These are phyloP conservation scores for Aspergillus awamori DNA, from an alignment of 2,329 filamentous ascomycete species.

Conservation along the genomic window DNA sequence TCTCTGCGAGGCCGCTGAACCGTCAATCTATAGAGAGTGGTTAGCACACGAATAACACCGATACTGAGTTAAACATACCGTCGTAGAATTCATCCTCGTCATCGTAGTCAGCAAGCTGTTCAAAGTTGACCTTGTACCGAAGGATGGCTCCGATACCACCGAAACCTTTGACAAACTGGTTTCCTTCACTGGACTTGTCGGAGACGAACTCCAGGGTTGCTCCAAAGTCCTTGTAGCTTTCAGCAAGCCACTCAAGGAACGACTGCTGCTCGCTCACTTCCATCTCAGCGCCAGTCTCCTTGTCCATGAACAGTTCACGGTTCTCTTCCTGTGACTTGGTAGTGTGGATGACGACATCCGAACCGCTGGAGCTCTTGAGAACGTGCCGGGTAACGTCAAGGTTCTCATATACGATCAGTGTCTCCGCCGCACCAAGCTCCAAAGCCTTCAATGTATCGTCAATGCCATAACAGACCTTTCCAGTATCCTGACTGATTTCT, in stretches of 20 bases:
- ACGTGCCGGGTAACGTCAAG: slow-evolving; percentile 91
- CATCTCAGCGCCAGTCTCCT: slow-evolving; percentile 95
- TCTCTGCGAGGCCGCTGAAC: slow-evolving; percentile 79
- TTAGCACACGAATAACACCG: slow-evolving; percentile 7
- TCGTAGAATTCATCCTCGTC: slow-evolving; percentile 95
- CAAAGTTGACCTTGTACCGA: slow-evolving; percentile 99
- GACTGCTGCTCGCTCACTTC: slow-evolving; percentile 83
- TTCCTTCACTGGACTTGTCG: slow-evolving; percentile 94
- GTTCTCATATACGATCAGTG: slow-evolving; percentile 95
- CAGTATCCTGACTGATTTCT: slow-evolving; percentile 96
- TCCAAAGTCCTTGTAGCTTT: slow-evolving; percentile 98
- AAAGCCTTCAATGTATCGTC: slow-evolving; percentile 97
- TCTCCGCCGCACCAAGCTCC: slow-evolving; percentile 93
- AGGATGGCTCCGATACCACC: slow-evolving; percentile 97
- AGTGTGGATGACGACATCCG: slow-evolving; percentile 78
- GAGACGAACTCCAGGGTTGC: slow-evolving; percentile 96
- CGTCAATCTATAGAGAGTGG: slow-evolving; percentile 70
- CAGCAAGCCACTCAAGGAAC: slow-evolving; percentile 99
- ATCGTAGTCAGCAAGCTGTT: slow-evolving; percentile 89
- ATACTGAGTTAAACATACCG: slow-evolving; percentile 45
- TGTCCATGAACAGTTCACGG: slow-evolving; percentile 89
- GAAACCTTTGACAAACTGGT: slow-evolving; percentile 99
- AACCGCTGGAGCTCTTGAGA: slow-evolving; percentile 75
- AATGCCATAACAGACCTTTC: slow-evolving; percentile 95
- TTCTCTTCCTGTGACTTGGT: slow-evolving; percentile 82